Base-by-base conservation (phyloP, 345 rosid species). In the Noccaea bulbosa region DNA sequence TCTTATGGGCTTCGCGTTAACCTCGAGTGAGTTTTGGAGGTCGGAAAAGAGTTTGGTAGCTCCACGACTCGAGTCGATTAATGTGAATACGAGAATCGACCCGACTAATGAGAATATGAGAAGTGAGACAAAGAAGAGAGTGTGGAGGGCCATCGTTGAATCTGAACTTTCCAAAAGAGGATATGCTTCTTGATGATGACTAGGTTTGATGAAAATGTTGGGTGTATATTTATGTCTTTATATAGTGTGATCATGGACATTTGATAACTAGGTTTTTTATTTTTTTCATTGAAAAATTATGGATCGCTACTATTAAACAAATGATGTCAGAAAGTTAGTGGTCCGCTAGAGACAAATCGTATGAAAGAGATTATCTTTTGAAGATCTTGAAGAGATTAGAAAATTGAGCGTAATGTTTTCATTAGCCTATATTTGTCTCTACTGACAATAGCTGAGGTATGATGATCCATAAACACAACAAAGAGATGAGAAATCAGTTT, bases 21-120 rank as follows among this genome's bases (percentile, higher is more conserved):
- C 83, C 4, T 67, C 49, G 8, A 88, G 73, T n/a, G 79, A 78
- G 1, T 37, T 35, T 16, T 61, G 39, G 40, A 85, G 87, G 30
- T 83, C 63, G 38, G 83, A 70, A 67, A 83, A 80, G 59, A 82
- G 78, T 24, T 52, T 10, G 6, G 54, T 47, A 6, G 22, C 27
- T 22, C 50, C 50, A 11, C 7, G 7, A 14, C 37, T 30, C 5
- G 34, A 7, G 7, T 40, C 11, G 4, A 61, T 61, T 43, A 51
- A 24, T 20, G 67, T 70, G 47, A 57, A 64, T 4, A 69, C 35
- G 16, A 76, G 7, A 11, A 30, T 30, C 4, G 34, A 7, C 10
- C 33, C 11, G 3, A 54, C 54, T 43, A 51, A 34, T 20, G 67
- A 76, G 47, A 57, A 64, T 4, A 69, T 43, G 16, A 76, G 2